phyloP scores from a whole-genome alignment of 2,329 filamentous ascomycete species.

The Fusarium sp. region DNA sequence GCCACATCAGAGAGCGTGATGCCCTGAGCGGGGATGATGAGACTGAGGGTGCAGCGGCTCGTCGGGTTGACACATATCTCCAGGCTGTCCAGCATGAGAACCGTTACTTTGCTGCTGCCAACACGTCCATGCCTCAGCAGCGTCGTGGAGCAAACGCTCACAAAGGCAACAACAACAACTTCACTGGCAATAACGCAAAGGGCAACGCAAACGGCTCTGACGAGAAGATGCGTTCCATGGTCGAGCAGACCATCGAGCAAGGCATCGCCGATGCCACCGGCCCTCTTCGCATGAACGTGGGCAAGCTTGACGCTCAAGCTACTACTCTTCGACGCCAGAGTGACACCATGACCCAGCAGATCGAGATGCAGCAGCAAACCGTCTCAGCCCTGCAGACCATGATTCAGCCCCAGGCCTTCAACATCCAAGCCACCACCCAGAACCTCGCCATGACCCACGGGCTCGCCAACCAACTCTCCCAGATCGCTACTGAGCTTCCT shows the following conservation, averaged over 20 bases:
- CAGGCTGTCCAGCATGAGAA: constrained; percentile 40
- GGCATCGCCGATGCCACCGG: constrained; percentile 46
- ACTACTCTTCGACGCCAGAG: constrained; percentile 39
- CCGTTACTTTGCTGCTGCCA: constrained; percentile 26
- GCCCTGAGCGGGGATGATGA: constrained; percentile 29
- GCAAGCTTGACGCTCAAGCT: constrained; percentile 20
- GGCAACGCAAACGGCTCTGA: constrained; percentile 12
- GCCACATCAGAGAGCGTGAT: constrained; percentile 51
- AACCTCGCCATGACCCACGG: constrained; percentile 32
- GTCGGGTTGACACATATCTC: constrained; percentile 41
- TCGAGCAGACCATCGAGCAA: constrained; percentile 48
- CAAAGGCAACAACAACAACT: neutral
- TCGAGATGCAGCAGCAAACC: constrained; percentile 39
- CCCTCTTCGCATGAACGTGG: constrained; percentile 44
- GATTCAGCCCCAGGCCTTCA: constrained; percentile 31
- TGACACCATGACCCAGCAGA: constrained; percentile 38
- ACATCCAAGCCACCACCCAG: constrained; percentile 31
- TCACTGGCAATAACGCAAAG: neutral
- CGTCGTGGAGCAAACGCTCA: neutral
- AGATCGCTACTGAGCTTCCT: constrained; percentile 41
- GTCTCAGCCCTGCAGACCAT: constrained; percentile 32
- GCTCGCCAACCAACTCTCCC: constrained; percentile 40
- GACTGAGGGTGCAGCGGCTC: constrained; percentile 31
- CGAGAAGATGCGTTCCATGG: constrained; percentile 43
- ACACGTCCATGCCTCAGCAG: constrained; percentile 8